phyloP scores from a whole-genome alignment of 805 yeast species.

The Cyberlindnera meyerae region DNA sequence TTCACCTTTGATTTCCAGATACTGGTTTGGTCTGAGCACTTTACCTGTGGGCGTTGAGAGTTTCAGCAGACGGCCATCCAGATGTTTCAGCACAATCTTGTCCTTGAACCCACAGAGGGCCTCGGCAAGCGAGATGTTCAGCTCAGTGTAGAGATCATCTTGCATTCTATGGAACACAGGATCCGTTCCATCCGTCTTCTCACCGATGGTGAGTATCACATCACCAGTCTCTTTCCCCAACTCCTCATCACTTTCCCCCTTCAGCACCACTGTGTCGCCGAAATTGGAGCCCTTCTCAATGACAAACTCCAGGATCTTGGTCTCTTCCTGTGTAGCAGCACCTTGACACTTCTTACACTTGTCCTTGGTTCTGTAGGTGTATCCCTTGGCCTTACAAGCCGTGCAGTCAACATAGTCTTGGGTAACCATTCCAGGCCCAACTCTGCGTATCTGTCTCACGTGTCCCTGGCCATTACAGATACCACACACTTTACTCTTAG shows the following conservation, averaged over 20 bases:
- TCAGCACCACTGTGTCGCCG: conserved; percentile 55
- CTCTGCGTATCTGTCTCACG: conserved; percentile 52
- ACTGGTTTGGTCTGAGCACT: conserved; percentile 75
- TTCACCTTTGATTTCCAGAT: conserved; percentile 57
- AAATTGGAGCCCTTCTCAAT: conserved; percentile 66
- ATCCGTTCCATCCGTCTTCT: conserved; percentile 26
- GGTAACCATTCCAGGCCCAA: conserved; percentile 74
- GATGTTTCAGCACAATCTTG: conserved; percentile 57
- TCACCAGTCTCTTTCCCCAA: conserved; percentile 76
- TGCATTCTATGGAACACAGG: conserved; percentile 49
- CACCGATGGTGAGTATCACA: conserved; percentile 57
- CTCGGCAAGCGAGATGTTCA: conserved; percentile 66
- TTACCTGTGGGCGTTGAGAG: conserved; percentile 69
- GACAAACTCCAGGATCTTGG: conserved; percentile 70
- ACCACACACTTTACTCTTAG: conserved; percentile 52
- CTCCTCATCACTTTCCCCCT: conserved; percentile 73
- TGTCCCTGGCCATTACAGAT: conserved; percentile 72
- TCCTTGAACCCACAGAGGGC: conserved; percentile 78
- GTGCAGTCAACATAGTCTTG: conserved; percentile 57
- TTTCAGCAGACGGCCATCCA: conserved; percentile 73
- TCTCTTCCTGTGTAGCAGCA: conserved; percentile 51
- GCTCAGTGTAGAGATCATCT: conserved; percentile 57
- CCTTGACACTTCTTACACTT: conserved; percentile 77
- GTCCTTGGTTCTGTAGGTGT: conserved; percentile 55
- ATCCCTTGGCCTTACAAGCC: conserved; percentile 69